Evolutionary conservation across 2,329 filamentous ascomycete genomes (phyloP), one percentile per base, ranked within the genome.

Genomic region (Fragosphaeria purpurea): DNA sequence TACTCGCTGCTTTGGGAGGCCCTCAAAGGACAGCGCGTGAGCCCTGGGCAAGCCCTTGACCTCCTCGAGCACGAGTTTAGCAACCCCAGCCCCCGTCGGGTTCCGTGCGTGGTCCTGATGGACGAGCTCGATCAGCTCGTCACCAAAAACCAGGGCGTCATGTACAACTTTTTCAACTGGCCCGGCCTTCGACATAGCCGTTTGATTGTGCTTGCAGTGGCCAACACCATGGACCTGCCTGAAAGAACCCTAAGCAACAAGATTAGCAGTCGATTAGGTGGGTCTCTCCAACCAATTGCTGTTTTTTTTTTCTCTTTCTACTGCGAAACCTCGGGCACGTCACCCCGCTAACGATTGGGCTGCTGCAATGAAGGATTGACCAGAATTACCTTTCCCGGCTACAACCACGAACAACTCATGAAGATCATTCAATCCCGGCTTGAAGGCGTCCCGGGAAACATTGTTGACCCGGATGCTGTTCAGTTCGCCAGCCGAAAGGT

Each of bases 131-230:
- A 98, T 64, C 93, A 98, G 68, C 79, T 98, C 7, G 94, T 98
- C 5, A 98, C 93, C 10, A 93, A 91, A 63, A 97, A 95, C 61
- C 94, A 98, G 66, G 91, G 88, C n/a, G 93, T 98, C 68, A 98
- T 98, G 93, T 98, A 98, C 71, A 98, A 98, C 67, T 98, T 98
- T 67, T 98, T 98, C 77, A 98, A 98, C 63, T 98, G 93, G 93
- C 93, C 93, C 4, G 86, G 88, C 9, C 74, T 97, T 49, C 80
- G 87, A 46, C 90, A 98, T 67, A 95, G 88, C 49, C 82, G 90
- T 46, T 75, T 98, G 43, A 96, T 98, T 65, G 94, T 98, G 6
- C 80, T 98, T 6, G 94, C 94, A 9, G 93, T 98, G 13, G 94
- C 93, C 48, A 98, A 98, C 67, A 98, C 93, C 31, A 98, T 98